Evolutionary conservation across 2,329 filamentous ascomycete species (phyloP).

Genomic region (Cladophialophora immunda): DNA sequence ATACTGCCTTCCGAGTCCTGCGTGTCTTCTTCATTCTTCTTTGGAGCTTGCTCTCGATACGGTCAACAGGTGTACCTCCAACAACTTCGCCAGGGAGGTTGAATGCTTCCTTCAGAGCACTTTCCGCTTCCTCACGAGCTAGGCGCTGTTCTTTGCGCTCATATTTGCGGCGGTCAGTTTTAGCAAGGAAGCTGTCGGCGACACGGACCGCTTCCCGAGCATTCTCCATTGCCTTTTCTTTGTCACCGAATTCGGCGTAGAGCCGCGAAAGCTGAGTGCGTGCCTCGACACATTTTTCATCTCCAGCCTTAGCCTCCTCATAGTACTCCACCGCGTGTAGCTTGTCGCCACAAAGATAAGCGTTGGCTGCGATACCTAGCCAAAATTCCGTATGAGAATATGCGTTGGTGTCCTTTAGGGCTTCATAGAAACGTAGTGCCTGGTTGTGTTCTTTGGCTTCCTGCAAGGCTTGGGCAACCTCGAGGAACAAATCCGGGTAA

Average conservation of each 20-base stretch:
- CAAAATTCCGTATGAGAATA: slow-evolving; percentile 60
- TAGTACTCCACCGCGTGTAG: slow-evolving; percentile 80
- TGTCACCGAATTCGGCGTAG: slow-evolving; percentile 78
- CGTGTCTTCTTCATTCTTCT: slow-evolving; percentile 11
- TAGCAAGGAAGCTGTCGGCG: slow-evolving; percentile 48
- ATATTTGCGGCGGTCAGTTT: slow-evolving; percentile 40
- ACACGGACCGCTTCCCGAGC: slow-evolving; percentile 78
- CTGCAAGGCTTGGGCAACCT: slow-evolving; percentile 69
- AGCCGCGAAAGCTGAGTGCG: slow-evolving; percentile 82
- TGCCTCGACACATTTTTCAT: slow-evolving; percentile 76
- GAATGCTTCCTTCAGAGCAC: slow-evolving; percentile 39
- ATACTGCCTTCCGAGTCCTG: not conserved
- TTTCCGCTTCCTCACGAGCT: slow-evolving; percentile 39
- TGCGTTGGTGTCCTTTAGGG: slow-evolving; percentile 57
- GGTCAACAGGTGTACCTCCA: slow-evolving; percentile 19
- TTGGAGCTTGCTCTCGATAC: slow-evolving; percentile 27
- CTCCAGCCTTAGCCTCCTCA: slow-evolving; percentile 74
- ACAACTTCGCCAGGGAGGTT: slow-evolving; percentile 29
- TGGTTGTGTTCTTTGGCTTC: slow-evolving; percentile 60
- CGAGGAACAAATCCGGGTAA: slow-evolving; percentile 81
- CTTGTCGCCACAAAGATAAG: slow-evolving; percentile 69
- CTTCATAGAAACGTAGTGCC: slow-evolving; percentile 67
- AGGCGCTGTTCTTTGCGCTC: slow-evolving; percentile 40
- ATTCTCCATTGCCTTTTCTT: slow-evolving; percentile 78
- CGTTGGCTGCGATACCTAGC: slow-evolving; percentile 67